Evolutionary conservation across 345 rosid genomes (phyloP).

Genomic region (Nephelium lappaceum): DNA sequence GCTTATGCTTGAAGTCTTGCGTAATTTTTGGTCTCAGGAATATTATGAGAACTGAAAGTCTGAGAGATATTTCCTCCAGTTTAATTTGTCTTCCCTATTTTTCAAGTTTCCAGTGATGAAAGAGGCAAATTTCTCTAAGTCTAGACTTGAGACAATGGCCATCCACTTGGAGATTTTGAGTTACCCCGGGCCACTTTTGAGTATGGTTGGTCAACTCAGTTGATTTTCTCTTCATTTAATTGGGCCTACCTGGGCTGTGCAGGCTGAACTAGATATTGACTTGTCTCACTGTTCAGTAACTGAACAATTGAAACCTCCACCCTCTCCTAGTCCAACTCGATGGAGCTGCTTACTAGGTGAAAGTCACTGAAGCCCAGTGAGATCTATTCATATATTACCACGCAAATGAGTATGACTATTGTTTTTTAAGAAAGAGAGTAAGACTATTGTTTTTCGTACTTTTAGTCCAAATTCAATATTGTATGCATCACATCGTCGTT

Average conservation of each 20-base stretch:
- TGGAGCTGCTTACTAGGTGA: background rate
- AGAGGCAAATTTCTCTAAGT: too few relatives aligned
- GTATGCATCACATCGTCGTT: background rate
- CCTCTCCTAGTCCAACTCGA: background rate
- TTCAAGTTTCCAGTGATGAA: too few relatives aligned
- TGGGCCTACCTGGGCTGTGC: constrained; percentile 7
- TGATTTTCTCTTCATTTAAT: background rate
- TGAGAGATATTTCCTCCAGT: too few relatives aligned
- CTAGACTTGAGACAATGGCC: too few relatives aligned
- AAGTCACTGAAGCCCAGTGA: background rate
- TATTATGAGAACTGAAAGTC: too few relatives aligned
- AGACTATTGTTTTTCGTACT: background rate
- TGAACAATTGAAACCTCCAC: background rate
- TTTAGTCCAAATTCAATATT: background rate
- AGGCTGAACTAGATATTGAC: background rate
- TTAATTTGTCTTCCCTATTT: too few relatives aligned
- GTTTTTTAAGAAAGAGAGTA: background rate
- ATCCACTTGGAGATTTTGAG: background rate
- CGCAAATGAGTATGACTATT: too few relatives aligned
- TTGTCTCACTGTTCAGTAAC: too few relatives aligned
- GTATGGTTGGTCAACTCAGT: background rate
- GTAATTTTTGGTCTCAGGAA: too few relatives aligned
- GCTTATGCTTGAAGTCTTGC: background rate
- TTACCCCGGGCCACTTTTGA: background rate
- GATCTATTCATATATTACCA: too few relatives aligned